Conservation (phyloP, 2,329 filamentous ascomycete species). For the Paecilomyces niveus region DNA sequence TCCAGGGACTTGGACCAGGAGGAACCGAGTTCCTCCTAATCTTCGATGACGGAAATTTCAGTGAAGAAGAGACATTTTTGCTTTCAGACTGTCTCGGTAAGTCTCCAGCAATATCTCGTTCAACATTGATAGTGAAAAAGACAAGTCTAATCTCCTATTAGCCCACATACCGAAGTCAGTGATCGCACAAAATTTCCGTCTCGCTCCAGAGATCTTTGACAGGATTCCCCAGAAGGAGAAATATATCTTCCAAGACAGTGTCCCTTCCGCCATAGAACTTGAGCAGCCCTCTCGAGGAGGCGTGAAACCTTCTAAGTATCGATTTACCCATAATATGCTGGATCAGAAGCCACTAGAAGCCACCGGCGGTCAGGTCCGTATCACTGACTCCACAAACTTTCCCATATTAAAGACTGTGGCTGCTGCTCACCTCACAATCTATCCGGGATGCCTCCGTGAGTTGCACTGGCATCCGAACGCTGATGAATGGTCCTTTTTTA, state of each 20-base stretch:
- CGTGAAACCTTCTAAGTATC: conserved; percentile 61
- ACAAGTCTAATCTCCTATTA: conserved; percentile 13
- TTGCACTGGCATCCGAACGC: conserved; percentile 78
- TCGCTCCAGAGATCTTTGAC: conserved; percentile 60
- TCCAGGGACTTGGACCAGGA: conserved; percentile 60
- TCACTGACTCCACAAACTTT: conserved; percentile 67
- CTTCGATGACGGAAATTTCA: conserved; percentile 53
- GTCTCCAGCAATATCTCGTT: conserved; percentile 12
- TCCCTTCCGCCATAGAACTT: conserved; percentile 56
- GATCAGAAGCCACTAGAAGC: conserved; percentile 57
- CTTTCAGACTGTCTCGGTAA: conserved; percentile 64
- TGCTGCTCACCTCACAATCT: conserved; percentile 61
- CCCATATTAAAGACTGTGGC: conserved; percentile 65
- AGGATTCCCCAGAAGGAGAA: conserved; percentile 59
- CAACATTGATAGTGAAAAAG: not conserved
- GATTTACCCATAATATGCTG: conserved; percentile 64
- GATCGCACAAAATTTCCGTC: conserved; percentile 65
- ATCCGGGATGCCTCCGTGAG: conserved; percentile 63
- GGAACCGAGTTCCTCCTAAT: conserved; percentile 58
- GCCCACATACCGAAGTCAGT: conserved; percentile 66
- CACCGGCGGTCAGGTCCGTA: conserved; percentile 61
- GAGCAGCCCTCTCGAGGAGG: conserved; percentile 52
- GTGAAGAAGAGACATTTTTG: conserved; percentile 62
- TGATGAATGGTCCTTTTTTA: conserved; percentile 74
- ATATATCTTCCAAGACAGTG: conserved; percentile 66